A percentile compares a stretch with the other conserved stretches of the same genome.
Evolutionary conservation across 1,284 basidiomycete genomes (phyloP).

Genomic region (Meripilus lineatus): DNA sequence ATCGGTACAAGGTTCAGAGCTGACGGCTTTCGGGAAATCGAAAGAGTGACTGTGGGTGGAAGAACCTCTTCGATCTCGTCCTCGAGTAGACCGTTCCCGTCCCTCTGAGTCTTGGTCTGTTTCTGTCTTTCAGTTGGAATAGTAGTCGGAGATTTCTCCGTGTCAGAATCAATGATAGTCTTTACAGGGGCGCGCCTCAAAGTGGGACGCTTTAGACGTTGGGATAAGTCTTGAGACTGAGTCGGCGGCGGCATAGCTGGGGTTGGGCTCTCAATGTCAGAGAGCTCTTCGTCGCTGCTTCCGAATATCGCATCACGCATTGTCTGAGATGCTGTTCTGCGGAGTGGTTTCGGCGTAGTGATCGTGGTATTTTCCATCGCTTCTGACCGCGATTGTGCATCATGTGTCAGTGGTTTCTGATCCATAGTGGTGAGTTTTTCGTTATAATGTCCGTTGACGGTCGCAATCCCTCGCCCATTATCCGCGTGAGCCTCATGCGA

Average conservation of each 20-base stretch:
- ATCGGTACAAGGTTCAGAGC: no score
- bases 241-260: not conserved
- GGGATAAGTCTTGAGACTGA: not conserved
- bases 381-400: no score
- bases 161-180: slow-evolving; percentile 1
- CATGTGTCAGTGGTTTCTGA: no score
- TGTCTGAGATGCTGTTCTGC: slow-evolving; percentile 17
- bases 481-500: not conserved
- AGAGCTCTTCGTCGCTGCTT: slow-evolving; percentile 27
- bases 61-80: no score
- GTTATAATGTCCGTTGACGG: not conserved
- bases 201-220: not conserved
- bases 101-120: not conserved
- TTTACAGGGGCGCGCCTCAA: not conserved
- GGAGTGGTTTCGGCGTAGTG: slow-evolving; percentile 1
- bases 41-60: no score
- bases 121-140: no score
- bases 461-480: not conserved
- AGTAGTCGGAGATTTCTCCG: not conserved
- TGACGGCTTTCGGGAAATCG: no score
- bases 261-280: slow-evolving; percentile 19
- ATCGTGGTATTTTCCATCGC: not conserved
- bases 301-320: slow-evolving; percentile 25
- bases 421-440: not conserved
- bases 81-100: not conserved